phyloP scores from a whole-genome alignment of 1,284 basidiomycete genomes.

The Agroathelia rolfsii region DNA sequence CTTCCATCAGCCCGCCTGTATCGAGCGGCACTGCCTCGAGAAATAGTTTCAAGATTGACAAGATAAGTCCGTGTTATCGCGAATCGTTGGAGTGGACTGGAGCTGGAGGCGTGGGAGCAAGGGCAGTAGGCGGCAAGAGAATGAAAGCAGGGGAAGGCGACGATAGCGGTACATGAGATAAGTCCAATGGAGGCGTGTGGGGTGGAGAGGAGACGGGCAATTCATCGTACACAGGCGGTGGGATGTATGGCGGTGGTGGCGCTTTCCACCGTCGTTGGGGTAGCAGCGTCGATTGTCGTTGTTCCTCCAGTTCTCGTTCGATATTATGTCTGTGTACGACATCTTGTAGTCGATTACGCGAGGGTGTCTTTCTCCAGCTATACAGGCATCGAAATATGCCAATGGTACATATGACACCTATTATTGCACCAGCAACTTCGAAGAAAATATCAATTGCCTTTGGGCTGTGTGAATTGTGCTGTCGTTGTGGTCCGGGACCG shows the following conservation, averaged over 20 bases:
- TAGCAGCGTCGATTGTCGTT: constrained; percentile 22
- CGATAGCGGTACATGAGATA: no score
- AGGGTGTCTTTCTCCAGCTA: constrained; percentile 34
- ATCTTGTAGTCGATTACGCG: constrained; percentile 32
- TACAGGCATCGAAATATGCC: constrained; percentile 30
- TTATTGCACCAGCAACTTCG: constrained; percentile 34
- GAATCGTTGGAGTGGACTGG: background rate
- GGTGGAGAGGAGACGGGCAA: no score
- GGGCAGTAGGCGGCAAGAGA: no score
- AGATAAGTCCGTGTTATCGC: background rate
- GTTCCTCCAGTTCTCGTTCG: constrained; percentile 41
- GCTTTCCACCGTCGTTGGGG: constrained; percentile 24
- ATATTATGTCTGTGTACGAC: constrained; percentile 35
- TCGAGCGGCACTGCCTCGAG: background rate
- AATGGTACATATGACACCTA: constrained; percentile 24
- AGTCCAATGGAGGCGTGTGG: background rate
- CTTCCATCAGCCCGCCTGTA: no score
- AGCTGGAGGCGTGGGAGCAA: no score
- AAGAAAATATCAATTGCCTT: constrained; percentile 31
- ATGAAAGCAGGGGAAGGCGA: no score
- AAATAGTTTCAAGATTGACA: constrained; percentile 1
- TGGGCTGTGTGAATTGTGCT: constrained; percentile 12
- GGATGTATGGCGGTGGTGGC: constrained; percentile 33
- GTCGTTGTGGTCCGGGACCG: constrained; percentile 8
- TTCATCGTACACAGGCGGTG: constrained; percentile 27